Evolutionary conservation across 768 basidiomycete genomes (phyloP), one percentile per base, ranked within the genome.

Genomic region (Pleurotus platypus): DNA sequence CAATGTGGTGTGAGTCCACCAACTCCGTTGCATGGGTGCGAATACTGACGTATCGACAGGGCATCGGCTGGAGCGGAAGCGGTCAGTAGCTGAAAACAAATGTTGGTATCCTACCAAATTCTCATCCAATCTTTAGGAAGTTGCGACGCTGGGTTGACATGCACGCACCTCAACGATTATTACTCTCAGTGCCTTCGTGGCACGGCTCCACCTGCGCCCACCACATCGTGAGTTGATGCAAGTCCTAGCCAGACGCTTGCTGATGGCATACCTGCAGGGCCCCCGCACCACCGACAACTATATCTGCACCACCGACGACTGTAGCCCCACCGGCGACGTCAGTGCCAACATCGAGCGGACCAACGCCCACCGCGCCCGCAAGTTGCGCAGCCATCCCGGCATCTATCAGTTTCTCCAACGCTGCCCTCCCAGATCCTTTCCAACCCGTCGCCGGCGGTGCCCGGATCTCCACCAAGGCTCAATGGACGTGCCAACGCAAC

Each of bases 351-450:
- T 55, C 60, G 49, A 22, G 46, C 40, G 12, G 55, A n/a, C 11
- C 62, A 66, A 24, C 24, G 1, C 49, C 35, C 16, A 26, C 49
- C 11, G 30, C n/a, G n/a, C n/a, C n/a, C 49, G 60, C 58, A 12
- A 57, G 56, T 15, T 73, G 74, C 60, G 58, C 72, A 20, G 35
- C 65, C 6, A 64, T 73, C 16, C 73, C 72, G 1, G 55, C 62
- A 16, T 72, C 61, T 15, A 65, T 72, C 24, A 67, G 61, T 20
- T 70, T 72, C 18, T 72, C 70, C 59, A 76, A 77, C 61, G 56
- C 73, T 50, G 74, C 72, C 55, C 74, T 85, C 13, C 80, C 78
- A 7, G 75, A 84, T 62, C 83, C 83, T 1, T 85, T 85, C 75
- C 70, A 71, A 2, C 82, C 82, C 67, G 63, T 74, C 26, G 24